Evolutionary conservation across 1,284 basidiomycete species (phyloP).

Genomic region (Exobasidium cylindrosporum): DNA sequence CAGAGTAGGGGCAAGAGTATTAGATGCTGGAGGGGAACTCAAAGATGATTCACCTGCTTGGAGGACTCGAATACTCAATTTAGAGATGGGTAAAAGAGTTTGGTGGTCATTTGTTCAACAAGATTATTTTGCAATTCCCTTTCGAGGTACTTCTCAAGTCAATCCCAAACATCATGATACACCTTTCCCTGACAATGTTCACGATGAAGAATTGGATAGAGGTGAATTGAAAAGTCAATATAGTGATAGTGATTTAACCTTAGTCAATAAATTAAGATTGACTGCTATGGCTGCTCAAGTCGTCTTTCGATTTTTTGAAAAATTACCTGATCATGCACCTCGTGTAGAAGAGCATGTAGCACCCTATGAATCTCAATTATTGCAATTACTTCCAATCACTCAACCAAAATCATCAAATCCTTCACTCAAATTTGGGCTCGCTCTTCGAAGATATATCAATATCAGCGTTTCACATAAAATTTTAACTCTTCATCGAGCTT

Average conservation of each 20-base stretch:
- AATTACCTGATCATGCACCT: conserved; percentile 24
- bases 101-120: conserved; percentile 40
- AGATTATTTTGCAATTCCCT: conserved; percentile 37
- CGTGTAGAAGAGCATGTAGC: conserved; percentile 23
- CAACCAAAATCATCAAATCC: conserved; percentile 6
- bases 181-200: conserved; percentile 33
- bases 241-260: conserved; percentile 22
- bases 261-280: conserved; percentile 32
- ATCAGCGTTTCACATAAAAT: conserved; percentile 39
- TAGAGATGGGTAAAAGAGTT: conserved; percentile 36
- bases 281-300: conserved; percentile 34
- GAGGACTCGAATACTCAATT: conserved; percentile 21
- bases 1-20: conserved; percentile 23
- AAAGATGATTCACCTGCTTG: conserved; percentile 27
- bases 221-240: conserved; percentile 4
- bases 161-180: conserved; percentile 35
- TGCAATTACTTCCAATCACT: conserved; percentile 27
- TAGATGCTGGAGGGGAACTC: conserved; percentile 19
- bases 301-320: conserved; percentile 33
- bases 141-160: conserved; percentile 31
- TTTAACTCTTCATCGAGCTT: conserved; percentile 34
- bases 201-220: conserved; percentile 23
- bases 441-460: conserved; percentile 31
- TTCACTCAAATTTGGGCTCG: conserved; percentile 28
- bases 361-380: conserved; percentile 25